Base-by-base conservation (phyloP, 2,329 filamentous ascomycete species). In the Fusarium virguliforme region DNA sequence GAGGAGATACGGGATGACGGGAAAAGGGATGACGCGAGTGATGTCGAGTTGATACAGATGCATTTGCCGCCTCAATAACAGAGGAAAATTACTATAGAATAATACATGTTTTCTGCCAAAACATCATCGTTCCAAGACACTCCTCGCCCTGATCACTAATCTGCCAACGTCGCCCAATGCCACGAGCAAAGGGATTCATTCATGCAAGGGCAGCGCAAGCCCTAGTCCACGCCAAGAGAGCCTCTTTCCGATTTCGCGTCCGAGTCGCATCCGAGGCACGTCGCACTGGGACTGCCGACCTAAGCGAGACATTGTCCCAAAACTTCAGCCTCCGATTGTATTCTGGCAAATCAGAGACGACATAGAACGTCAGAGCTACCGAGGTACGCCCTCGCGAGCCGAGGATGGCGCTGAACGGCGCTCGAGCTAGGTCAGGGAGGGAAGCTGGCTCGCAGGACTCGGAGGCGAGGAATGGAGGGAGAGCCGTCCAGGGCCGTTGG, bases 1-100 rank as follows among this genome's bases (percentile, higher is more conserved):
- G 40, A 59, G 4, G 46, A 37, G 4, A 32, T 41, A 0, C 71
- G 64, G 51, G 59, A 67, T 1, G 43, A 65, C 4, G 30, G 53
- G 0, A 65, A 57, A 0, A 56, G 50, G 9, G 32, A 41, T n/a
- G 6, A 57, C 18, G 63, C 54, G 8, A 65, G 67, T 18, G 64
- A 69, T 8, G 43, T 69, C 7, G 66, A 69, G 43, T 26, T 69
- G 50, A 37, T 50, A 4, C 55, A 60, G 1, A 40, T 67, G 28
- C 28, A 3, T 12, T 28, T 3, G 18, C 38, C 34, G 0, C 26
- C 46, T 0, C 43, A 8, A n/a, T 60, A 9, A 60, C 12, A 38
- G 38, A n/a, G 8, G 40, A 30, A 6, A 30, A 12, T 3, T 6
- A 48, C 0, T 3, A 9, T 5, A 48, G 1, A 18, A 28, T 4